Evolutionary conservation across 2,329 filamentous ascomycete species (phyloP), one percentile per base, ranked within the genome.

Genomic region (Aquanectria penicillioides): DNA sequence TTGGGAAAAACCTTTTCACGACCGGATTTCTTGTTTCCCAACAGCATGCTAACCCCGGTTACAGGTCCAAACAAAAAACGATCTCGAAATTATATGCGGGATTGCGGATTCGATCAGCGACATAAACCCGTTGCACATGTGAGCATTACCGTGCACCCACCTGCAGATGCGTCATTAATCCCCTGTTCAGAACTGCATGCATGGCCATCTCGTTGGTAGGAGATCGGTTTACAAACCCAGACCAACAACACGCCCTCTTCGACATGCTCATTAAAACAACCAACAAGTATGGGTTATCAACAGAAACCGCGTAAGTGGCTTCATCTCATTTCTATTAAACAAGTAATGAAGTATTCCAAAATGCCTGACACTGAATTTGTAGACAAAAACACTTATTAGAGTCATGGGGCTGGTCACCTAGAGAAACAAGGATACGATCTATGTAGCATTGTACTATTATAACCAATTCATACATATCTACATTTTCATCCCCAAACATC

Each of bases 201-300:
- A 69, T 71, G 67, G 64, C 68, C 6, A 70, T 71, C 12, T 58
- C 64, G 0, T 43, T 69, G 36, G 69, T 69, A 5, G 77, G 77
- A 1, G 76, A 79, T 38, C 73, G 73, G n/a, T 57, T 64, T 33
- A 54, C 41, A 15, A 18, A 58, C 36, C 22, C 22, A 29, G 38
- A 49, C 2, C 61, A 63, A 20, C 61, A 62, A 18, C 48, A 48
- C 17, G 59, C 61, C 4, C 28, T 63, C 10, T 37, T 59, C 5
- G 37, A 57, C 6, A 56, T 63, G 13, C 34, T 63, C 2, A 43
- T 59, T 7, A 63, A 62, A 23, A 59, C 61, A 9, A 40, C 61
- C 2, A 53, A 26, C 13, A 50, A 52, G 20, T 63, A 59, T 7
- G 61, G 59, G 2, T 33, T 57, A 20, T 33, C 61, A 10, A 63